Evolutionary conservation across 257 asterid genomes (phyloP).

Genomic region (Coffea eugenioides): DNA sequence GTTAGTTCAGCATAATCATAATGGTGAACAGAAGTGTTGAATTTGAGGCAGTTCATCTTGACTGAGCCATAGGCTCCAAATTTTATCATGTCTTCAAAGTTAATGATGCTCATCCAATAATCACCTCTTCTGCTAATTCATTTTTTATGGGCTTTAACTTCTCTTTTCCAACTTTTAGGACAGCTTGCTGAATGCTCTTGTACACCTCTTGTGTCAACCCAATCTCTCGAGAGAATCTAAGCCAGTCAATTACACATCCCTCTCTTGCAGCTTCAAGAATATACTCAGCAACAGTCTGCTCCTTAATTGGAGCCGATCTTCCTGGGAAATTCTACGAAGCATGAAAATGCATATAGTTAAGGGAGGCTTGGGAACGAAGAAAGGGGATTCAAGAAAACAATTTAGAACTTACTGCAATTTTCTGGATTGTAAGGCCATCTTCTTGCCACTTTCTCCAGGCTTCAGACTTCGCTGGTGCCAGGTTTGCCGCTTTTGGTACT

Average conservation of each 20-base stretch:
- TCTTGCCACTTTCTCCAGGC: conserved; percentile 99
- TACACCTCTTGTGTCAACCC: conserved; percentile 54
- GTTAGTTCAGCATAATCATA: not conserved
- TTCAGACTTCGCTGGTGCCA: conserved; percentile 70
- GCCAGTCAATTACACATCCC: conserved; percentile 70
- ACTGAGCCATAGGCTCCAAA: conserved; percentile 4
- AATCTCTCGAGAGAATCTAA: conserved; percentile 61
- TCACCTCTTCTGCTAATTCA: conserved; percentile 89
- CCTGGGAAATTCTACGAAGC: conserved; percentile 60
- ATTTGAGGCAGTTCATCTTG: not conserved
- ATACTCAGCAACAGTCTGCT: conserved; percentile 63
- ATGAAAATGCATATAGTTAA: conserved; percentile 9
- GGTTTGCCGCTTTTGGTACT: conserved; percentile 34
- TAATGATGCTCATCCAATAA: conserved; percentile 13
- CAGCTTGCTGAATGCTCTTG: conserved; percentile 44
- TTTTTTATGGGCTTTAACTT: conserved; percentile 79
- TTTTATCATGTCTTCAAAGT: not conserved
- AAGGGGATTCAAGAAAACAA: not conserved
- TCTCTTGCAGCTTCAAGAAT: conserved; percentile 82
- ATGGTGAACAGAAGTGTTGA: not conserved
- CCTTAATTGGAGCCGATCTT: conserved; percentile 85
- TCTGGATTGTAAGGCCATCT: conserved; percentile 53
- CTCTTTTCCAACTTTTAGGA: conserved; percentile 68
- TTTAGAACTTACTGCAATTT: conserved; percentile 64
- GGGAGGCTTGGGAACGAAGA: not conserved